These are phyloP conservation scores for Rutstroemia sydowiana DNA, from an alignment of 2,329 filamentous ascomycete genomes.

Conservation along the genomic window DNA sequence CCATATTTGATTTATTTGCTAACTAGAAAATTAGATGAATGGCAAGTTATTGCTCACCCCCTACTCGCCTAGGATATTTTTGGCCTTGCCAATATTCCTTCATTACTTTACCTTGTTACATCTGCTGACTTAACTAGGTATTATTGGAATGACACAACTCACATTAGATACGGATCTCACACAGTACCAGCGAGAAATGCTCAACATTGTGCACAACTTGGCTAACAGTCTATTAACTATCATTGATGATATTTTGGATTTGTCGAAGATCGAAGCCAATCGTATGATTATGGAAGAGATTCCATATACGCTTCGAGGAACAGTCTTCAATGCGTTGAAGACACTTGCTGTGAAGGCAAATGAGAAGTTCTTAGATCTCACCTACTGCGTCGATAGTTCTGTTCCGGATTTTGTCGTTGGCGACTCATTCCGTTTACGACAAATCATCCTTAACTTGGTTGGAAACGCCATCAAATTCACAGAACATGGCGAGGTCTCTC, in stretches of 20 bases:
- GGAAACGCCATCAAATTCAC: constrained; percentile 99
- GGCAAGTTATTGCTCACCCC: constrained; percentile 27
- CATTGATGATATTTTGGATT: constrained; percentile 75
- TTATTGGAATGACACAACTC: constrained; percentile 67
- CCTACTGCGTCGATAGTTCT: constrained; percentile 86
- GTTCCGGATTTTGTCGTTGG: constrained; percentile 94
- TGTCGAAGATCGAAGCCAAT: constrained; percentile 84
- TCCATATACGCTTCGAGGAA: constrained; percentile 86
- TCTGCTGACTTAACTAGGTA: no score
- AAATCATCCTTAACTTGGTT: constrained; percentile 95
- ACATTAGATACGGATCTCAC: constrained; percentile 93
- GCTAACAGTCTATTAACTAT: constrained; percentile 95
- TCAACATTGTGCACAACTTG: constrained; percentile 95
- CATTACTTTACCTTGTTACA: no score
- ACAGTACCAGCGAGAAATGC: constrained; percentile 93
- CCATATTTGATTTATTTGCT: not conserved
- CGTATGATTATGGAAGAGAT: constrained; percentile 98
- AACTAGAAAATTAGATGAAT: constrained; percentile 3
- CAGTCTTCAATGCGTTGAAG: constrained; percentile 95
- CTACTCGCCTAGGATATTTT: no score
- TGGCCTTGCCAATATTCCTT: no score
- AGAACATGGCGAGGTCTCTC: constrained; percentile 89
- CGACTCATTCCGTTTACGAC: constrained; percentile 90
- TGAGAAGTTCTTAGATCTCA: constrained; percentile 87
- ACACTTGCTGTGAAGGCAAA: constrained; percentile 96